These are phyloP conservation scores for Trypanosoma melophagium DNA, from an alignment of 208 protist genomes.

Conservation along the genomic window DNA sequence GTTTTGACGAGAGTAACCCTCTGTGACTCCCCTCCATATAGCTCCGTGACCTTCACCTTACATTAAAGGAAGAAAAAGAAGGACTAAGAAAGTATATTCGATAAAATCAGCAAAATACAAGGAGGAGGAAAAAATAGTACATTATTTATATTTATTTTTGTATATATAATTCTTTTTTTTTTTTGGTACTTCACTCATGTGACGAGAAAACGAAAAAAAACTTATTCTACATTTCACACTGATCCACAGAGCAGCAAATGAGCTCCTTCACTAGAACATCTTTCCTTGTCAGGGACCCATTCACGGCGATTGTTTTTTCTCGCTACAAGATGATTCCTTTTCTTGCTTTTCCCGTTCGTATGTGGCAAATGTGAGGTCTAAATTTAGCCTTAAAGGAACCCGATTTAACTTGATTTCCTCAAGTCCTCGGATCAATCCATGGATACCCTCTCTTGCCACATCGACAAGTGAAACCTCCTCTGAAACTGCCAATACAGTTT, in stretches of 20 bases:
- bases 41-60: not conserved
- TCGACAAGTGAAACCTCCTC: slow-evolving; percentile 10
- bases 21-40: not conserved
- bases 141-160: not conserved
- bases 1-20: slow-evolving; percentile 6
- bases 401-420: slow-evolving; percentile 42
- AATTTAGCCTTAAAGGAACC: slow-evolving; percentile 44
- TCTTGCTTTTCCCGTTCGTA: slow-evolving; percentile 50
- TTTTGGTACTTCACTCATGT: too few relatives aligned
- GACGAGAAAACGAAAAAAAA: too few relatives aligned
- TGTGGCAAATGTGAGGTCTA: slow-evolving; percentile 65
- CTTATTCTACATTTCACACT: too few relatives aligned
- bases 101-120: slow-evolving; percentile 18
- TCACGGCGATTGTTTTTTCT: not conserved
- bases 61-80: not conserved
- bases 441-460: slow-evolving; percentile 17
- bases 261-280: too few relatives aligned
- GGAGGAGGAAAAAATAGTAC: not conserved
- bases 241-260: too few relatives aligned
- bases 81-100: not conserved
- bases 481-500: not conserved
- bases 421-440: slow-evolving; percentile 22
- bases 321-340: not conserved
- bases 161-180: too few relatives aligned
- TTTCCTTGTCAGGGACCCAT: too few relatives aligned